Evolutionary conservation across 805 yeast species (phyloP).

Genomic region (Sugiyamaella smithiae): DNA sequence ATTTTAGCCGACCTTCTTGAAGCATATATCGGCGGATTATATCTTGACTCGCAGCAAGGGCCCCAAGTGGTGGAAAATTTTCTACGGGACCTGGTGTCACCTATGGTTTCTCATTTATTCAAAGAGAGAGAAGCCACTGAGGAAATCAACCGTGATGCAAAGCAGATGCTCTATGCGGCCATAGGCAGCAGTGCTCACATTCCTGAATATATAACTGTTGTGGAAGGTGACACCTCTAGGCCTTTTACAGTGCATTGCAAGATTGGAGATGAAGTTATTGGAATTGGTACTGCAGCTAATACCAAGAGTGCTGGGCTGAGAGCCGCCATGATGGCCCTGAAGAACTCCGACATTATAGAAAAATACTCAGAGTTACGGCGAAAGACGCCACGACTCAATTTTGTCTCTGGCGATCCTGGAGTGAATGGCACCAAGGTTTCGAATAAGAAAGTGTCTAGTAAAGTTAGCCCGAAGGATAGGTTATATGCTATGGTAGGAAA

Average conservation of each 20-base stretch:
- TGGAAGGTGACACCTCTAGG: constrained; percentile 38
- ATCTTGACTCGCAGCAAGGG: constrained; percentile 50
- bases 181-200: constrained; percentile 72
- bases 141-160: constrained; percentile 61
- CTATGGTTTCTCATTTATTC: constrained; percentile 36
- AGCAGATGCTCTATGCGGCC: constrained; percentile 63
- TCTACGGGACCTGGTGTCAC: constrained; percentile 34
- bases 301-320: constrained; percentile 73
- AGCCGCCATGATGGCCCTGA: constrained; percentile 81
- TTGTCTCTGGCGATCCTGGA: neutral
- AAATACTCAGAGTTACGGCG: constrained; percentile 60
- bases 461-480: constrained; percentile 19
- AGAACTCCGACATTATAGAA: constrained; percentile 56
- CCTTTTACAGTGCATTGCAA: constrained; percentile 64
- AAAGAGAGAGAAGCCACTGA: constrained; percentile 30
- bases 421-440: neutral
- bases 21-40: constrained; percentile 87
- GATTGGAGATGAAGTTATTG: constrained; percentile 63
- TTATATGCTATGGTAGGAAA: constrained; percentile 20
- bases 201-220: constrained; percentile 54
- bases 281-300: constrained; percentile 67
- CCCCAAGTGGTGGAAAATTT: constrained; percentile 30
- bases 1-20: constrained; percentile 87
- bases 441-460: neutral
- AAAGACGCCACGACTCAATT: constrained; percentile 13